Percentiles rank a stretch among this genome's conserved stretches.
These are phyloP conservation scores for Salix caprea DNA, from an alignment of 345 rosid species.

Conservation along the genomic window DNA sequence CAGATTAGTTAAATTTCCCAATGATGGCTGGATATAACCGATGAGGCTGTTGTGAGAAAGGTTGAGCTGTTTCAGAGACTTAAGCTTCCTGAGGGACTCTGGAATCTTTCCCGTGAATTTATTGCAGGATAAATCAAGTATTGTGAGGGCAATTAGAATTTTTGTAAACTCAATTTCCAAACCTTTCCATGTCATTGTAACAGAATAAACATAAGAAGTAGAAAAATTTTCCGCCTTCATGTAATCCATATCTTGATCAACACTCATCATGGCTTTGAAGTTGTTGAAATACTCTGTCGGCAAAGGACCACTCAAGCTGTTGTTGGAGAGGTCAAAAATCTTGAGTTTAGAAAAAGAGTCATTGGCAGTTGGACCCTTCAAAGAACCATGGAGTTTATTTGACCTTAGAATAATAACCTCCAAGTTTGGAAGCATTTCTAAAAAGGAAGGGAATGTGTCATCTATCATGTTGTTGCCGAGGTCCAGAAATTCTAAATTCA, in stretches of 20 bases:
- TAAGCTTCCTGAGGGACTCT: background rate
- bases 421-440: background rate
- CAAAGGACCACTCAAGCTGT: background rate
- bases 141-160: background rate
- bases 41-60: background rate
- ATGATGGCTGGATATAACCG: background rate
- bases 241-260: background rate
- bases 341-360: background rate
- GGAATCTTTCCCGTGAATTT: conserved; percentile 4
- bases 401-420: conserved; percentile 3
- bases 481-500: conserved; percentile 10
- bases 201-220: background rate
- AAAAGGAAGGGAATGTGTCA: conserved; percentile 12
- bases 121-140: conserved; percentile 10
- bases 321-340: conserved; percentile 12
- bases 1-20: background rate
- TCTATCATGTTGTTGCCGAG: background rate
- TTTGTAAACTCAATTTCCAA: background rate
- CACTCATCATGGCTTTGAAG: background rate
- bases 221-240: background rate
- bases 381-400: conserved; percentile 6
- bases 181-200: background rate
- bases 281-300: background rate
- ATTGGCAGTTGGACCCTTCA: background rate
- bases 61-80: background rate